A percentile compares a stretch with the other conserved stretches of the same genome.
These are phyloP conservation scores for Cucurbita argyrosperma DNA, from an alignment of 306 rosid genomes.

Conservation along the genomic window DNA sequence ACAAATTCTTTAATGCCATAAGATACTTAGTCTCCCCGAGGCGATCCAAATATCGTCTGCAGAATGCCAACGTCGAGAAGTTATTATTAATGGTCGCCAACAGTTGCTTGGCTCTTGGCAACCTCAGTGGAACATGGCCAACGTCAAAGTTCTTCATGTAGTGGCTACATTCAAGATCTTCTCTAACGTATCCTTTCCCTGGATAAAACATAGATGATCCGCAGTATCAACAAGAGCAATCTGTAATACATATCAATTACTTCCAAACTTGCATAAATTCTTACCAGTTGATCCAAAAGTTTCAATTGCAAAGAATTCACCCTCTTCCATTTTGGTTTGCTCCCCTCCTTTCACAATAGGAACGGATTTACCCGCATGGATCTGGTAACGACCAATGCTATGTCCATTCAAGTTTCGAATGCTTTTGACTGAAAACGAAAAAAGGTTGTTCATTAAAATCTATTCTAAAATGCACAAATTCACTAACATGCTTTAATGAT, in stretches of 20 bases:
- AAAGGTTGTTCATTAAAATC: background rate
- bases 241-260: background rate
- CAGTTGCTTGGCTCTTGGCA: slow-evolving; percentile 88
- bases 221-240: background rate
- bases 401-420: slow-evolving; percentile 95
- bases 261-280: slow-evolving; percentile 2
- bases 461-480: background rate
- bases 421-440: slow-evolving; percentile 55
- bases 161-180: slow-evolving; percentile 98
- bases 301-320: slow-evolving; percentile 92
- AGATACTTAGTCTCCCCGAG: slow-evolving; percentile 89
- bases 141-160: slow-evolving; percentile 88
- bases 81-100: slow-evolving; percentile 74
- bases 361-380: slow-evolving; percentile 90
- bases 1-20: slow-evolving; percentile 83
- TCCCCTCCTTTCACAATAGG: slow-evolving; percentile 98
- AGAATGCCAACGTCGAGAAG: slow-evolving; percentile 91
- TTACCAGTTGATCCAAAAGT: slow-evolving; percentile 92
- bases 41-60: slow-evolving; percentile 85
- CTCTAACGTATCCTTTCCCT: slow-evolving; percentile 94
- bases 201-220: slow-evolving; percentile 10
- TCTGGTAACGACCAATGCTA: slow-evolving; percentile 93
- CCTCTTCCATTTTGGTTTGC: slow-evolving; percentile 99
- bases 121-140: slow-evolving; percentile 82
- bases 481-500: background rate